A percentile compares a stretch with the other conserved stretches of the same genome.
Evolutionary conservation across 78 protist species (phyloP).

Genomic region (Dictyostelium citrinum): DNA sequence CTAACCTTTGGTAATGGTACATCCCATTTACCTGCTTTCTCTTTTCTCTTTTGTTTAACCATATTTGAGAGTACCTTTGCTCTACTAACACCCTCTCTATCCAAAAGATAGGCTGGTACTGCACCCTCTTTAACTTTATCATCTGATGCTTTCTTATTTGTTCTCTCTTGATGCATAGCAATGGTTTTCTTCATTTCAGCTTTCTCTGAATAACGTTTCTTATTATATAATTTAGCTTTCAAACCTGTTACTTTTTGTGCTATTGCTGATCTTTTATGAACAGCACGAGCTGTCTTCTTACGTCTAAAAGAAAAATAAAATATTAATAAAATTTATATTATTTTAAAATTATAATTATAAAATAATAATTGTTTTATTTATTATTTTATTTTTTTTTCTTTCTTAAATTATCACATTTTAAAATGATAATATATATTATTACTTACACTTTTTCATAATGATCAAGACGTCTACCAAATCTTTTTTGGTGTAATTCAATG

Average conservation of each 20-base stretch:
- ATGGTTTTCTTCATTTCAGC: constrained; percentile 95
- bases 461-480: constrained; percentile 96
- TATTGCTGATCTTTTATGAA: constrained; percentile 86
- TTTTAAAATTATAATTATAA: background rate
- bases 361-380: background rate
- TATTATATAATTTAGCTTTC: constrained; percentile 94
- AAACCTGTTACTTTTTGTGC: constrained; percentile 95
- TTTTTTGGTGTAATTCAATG: constrained; percentile 96
- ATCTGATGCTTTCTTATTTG: constrained; percentile 87
- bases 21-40: constrained; percentile 99
- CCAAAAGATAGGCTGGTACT: constrained; percentile 98
- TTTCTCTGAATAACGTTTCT: constrained; percentile 97
- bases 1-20: constrained; percentile 99
- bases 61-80: constrained; percentile 98
- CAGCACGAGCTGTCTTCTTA: constrained; percentile 95
- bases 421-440: too few species aligned
- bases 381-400: background rate
- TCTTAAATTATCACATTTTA: too few species aligned
- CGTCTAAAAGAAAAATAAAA: constrained; percentile 84
- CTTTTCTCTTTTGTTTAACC: constrained; percentile 99
- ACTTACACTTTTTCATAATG: constrained; percentile 91
- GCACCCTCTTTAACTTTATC: constrained; percentile 95
- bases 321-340: background rate
- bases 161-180: constrained; percentile 94
- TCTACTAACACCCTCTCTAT: constrained; percentile 93